These are phyloP conservation scores for Drechslera avenae DNA, from an alignment of 2,329 filamentous ascomycete species.

Conservation along the genomic window DNA sequence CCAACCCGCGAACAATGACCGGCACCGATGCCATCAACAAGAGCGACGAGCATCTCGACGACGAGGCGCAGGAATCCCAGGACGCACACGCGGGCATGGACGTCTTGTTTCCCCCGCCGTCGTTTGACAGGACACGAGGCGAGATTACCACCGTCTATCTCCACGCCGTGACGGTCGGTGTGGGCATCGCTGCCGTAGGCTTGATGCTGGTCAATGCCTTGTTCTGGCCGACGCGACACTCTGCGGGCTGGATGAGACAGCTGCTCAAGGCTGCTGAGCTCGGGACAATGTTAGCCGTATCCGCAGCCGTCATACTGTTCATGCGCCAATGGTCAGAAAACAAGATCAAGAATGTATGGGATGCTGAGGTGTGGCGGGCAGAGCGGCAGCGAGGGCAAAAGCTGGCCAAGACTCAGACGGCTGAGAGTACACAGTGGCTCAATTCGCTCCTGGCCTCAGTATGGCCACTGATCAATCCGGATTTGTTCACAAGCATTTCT, in stretches of 20 bases:
- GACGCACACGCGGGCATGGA: conserved; percentile 54
- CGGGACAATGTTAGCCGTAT: conserved; percentile 32
- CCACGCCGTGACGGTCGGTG: conserved; percentile 50
- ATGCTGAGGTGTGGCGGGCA: conserved; percentile 73
- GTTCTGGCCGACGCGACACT: conserved; percentile 40
- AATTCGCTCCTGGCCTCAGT: conserved; percentile 70
- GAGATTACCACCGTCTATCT: conserved; percentile 55
- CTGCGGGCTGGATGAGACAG: conserved; percentile 40
- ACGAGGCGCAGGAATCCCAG: conserved; percentile 52
- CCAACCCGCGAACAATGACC: conserved; percentile 51
- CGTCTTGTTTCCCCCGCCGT: conserved; percentile 60
- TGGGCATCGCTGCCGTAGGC: conserved; percentile 43
- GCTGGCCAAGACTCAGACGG: conserved; percentile 53
- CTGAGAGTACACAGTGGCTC: conserved; percentile 73
- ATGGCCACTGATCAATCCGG: conserved; percentile 77
- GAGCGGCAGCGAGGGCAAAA: conserved; percentile 61
- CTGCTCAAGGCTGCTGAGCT: conserved; percentile 37
- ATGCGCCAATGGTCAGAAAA: conserved; percentile 66
- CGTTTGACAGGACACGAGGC: conserved; percentile 52
- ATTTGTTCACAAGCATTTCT: conserved; percentile 70
- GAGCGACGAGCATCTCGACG: conserved; percentile 49
- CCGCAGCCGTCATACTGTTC: conserved; percentile 48
- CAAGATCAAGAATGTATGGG: conserved; percentile 66
- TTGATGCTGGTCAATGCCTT: conserved; percentile 44
- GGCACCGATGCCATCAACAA: conserved; percentile 54